Base-by-base conservation (phyloP, 495 filamentous ascomycete genomes). In the Platismatia glauca region DNA sequence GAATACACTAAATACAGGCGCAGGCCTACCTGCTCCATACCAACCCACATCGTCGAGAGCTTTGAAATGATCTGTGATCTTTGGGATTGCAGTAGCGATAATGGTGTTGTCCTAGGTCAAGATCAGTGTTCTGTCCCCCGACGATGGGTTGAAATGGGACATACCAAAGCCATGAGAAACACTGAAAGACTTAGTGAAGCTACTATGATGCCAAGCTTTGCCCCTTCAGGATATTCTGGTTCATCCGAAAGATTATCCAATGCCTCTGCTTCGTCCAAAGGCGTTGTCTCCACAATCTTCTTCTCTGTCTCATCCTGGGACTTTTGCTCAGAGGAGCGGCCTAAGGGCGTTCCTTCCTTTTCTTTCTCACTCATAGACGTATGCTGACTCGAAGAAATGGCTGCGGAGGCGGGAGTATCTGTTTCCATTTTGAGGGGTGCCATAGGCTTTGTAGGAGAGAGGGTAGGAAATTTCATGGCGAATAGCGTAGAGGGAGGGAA, bases 1-100 rank as follows among this genome's bases (percentile, higher is more conserved):
- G n/a, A n/a, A n/a, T n/a, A n/a, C n/a, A n/a, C n/a, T n/a, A n/a
- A n/a, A 22, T 27, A 22, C 2, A 24, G 7, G 27, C 55, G 24
- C 24, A 53, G 37, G 39, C 55, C 27, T 41, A 63, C 53, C 34
- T 65, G 80, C 82, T 33, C 85, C 89, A 60, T 92, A 93, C 90
- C 90, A 93, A 55, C 88, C 89, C 0, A 95, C 86, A 68, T 93
- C 89, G 24, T 79, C 75, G 3, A 94, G 74, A 16, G 86, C 83
- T 35, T 88, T 77, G 73, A 94, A 95, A 52, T 89, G 73, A 70
- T 90, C 86, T 0, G 89, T 92, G 62, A 95, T 94, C 57, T 83
- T 84, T 13, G 90, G 90, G 59, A 93, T 92, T 22, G 90, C 90
- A 0, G 89, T 93, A 16, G 88, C 86, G 58, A 95, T 89, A 66